Base-by-base conservation (phyloP, 768 basidiomycete species). In the Pleurotus citrinopileatus region DNA sequence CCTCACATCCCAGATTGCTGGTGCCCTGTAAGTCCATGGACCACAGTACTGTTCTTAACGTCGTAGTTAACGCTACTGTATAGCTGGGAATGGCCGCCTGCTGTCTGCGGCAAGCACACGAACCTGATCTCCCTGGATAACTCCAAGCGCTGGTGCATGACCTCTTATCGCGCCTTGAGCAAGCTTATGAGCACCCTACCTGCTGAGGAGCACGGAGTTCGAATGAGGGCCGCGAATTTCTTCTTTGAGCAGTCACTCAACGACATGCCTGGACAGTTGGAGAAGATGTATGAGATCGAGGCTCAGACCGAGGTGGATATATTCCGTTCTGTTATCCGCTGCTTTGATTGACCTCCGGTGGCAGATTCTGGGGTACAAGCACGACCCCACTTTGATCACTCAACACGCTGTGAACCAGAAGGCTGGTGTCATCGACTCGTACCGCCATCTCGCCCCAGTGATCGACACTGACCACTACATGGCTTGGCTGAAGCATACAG, bases 1-100 rank as follows among this genome's bases (percentile, higher is more conserved):
- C 26, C 55, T 63, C n/a, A 63, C 61, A 12, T 65, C 63, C 34
- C 63, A 65, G 37, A 63, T 65, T 26, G 62, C 63, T 19, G 63
- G 63, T 13, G 65, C 65, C 4, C 51, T 69, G 65, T 67, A 59
- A 46, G 65, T 60, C n/a, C 43, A 19, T 22, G 34, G 8, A 25
- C 15, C 13, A 43, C 26, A 1, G 40, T 27, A 22, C 26, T 52
- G 22, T 48, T 28, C 38, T 37, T 44, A 12, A 38, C 13, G 34
- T 58, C 38, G 10, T n/a, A n/a, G n/a, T n/a, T 34, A n/a, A 34
- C 32, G 13, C 17, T 6, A 27, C 13, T 32, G 15, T 40, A 47
- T 13, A 67, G 67, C 22, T 72, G 72, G 72, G 72, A 73, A 53
- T 72, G 64, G 57, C 71, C 71, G 0, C 71, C 72, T n/a, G 72